Evolutionary conservation across 2,329 filamentous ascomycete species (phyloP).

Genomic region (Trichophyton schoenleinii): DNA sequence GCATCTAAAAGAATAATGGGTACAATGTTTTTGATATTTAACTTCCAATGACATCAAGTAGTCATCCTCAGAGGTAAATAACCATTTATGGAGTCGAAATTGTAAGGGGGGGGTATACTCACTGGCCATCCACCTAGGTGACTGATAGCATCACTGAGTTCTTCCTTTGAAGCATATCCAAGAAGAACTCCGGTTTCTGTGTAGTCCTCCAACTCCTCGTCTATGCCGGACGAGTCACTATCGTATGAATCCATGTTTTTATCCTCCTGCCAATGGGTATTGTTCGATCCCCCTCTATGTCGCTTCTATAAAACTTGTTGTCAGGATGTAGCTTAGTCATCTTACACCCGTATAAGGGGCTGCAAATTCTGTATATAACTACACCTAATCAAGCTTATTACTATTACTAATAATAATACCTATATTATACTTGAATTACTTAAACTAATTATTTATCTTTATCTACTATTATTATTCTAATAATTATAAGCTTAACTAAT

Average conservation of each 20-base stretch:
- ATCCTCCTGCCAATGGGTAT: no score
- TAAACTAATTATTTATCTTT: no score
- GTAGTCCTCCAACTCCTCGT: constrained; percentile 39
- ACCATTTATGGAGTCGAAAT: background rate
- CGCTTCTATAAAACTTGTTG: background rate
- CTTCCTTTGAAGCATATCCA: constrained; percentile 73
- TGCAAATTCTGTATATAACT: no score
- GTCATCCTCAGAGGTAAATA: background rate
- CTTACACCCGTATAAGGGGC: no score
- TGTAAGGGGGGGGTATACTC: constrained; percentile 27
- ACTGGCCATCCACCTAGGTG: constrained; percentile 80
- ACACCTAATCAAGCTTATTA: no score
- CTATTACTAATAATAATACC: no score
- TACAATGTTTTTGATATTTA: background rate
- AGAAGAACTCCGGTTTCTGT: constrained; percentile 68
- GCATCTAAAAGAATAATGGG: background rate
- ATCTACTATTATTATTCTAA: no score
- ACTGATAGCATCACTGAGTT: constrained; percentile 70
- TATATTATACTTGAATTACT: no score
- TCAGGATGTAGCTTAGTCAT: no score
- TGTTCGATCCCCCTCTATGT: background rate
- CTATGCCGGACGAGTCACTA: constrained; percentile 65
- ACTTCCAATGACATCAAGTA: background rate
- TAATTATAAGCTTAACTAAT: no score
- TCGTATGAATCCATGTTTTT: constrained; percentile 52